Percentiles rank a stretch among this genome's conserved stretches.
These are phyloP conservation scores for Trichoderma asperelloides DNA, from an alignment of 495 filamentous ascomycete species.

Conservation along the genomic window DNA sequence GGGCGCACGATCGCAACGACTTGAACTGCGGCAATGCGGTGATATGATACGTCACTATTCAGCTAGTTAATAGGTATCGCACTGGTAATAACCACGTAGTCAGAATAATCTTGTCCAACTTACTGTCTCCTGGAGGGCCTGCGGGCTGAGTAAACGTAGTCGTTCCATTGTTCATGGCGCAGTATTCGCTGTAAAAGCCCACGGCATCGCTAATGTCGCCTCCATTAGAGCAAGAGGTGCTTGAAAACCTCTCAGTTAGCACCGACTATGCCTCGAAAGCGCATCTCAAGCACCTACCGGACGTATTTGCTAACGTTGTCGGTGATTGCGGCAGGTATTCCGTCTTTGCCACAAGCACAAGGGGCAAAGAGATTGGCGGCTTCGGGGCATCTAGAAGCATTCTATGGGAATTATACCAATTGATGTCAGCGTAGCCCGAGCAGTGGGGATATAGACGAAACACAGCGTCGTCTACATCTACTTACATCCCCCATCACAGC, in stretches of 20 bases:
- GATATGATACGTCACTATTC: conserved; percentile 40
- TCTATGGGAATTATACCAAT: not conserved
- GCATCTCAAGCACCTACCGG: conserved; percentile 14
- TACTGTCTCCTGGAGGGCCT: conserved; percentile 36
- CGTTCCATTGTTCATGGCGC: conserved; percentile 35
- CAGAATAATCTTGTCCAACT: conserved; percentile 8
- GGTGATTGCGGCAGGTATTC: conserved; percentile 31
- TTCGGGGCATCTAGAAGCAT: not conserved
- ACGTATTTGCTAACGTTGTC: conserved; percentile 31
- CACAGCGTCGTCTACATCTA: conserved; percentile 15
- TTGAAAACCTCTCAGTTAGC: not conserved
- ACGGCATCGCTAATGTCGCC: conserved; percentile 38
- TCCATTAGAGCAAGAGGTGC: conserved; percentile 26
- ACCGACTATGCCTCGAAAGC: not conserved
- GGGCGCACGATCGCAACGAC: conserved; percentile 35
- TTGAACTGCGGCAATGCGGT: conserved; percentile 37
- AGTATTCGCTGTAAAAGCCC: conserved; percentile 40
- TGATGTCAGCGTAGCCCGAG: not conserved
- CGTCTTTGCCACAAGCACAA: conserved; percentile 40
- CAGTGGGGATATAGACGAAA: not conserved
- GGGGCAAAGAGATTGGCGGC: conserved; percentile 22
- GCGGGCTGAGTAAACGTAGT: conserved; percentile 34
- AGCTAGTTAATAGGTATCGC: not conserved
- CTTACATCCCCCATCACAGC: conserved; percentile 26
- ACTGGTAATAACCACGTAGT: not conserved